phyloP scores from a whole-genome alignment of 2,329 filamentous ascomycete genomes.

The Paecilomyces variotii region DNA sequence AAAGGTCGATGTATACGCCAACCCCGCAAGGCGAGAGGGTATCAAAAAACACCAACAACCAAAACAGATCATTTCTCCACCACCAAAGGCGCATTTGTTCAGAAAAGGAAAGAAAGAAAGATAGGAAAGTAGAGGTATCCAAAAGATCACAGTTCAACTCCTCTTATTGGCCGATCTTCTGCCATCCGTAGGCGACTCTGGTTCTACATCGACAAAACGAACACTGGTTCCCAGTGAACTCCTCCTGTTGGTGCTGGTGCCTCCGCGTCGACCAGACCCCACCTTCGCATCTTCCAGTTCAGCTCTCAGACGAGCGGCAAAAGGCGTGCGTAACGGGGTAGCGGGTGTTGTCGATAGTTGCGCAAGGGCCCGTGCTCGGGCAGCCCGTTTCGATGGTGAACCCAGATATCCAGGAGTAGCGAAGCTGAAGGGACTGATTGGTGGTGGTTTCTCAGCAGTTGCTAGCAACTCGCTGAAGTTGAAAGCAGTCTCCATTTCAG shows the following conservation, averaged over 20 bases:
- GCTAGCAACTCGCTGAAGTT: constrained; percentile 28
- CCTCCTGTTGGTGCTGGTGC: constrained; percentile 4
- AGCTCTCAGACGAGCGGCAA: constrained; percentile 31
- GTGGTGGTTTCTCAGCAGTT: constrained; percentile 21
- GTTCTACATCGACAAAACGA: constrained; percentile 34
- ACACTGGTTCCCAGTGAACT: constrained; percentile 25
- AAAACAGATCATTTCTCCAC: constrained; percentile 1
- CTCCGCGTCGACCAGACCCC: constrained; percentile 15
- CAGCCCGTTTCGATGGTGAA: constrained; percentile 40
- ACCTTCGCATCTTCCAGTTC: constrained; percentile 5
- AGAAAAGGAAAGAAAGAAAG: neutral
- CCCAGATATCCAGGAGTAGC: constrained; percentile 35
- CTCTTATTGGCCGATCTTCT: constrained; percentile 28
- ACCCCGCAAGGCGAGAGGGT: neutral
- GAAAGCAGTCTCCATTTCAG: constrained; percentile 27
- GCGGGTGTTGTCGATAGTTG: constrained; percentile 39
- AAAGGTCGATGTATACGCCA: neutral
- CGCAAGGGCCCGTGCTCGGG: constrained; percentile 32
- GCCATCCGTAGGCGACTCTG: constrained; percentile 33
- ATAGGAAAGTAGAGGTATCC: neutral
- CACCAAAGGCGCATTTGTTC: neutral
- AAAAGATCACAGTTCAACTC: constrained; percentile 8
- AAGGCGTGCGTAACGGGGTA: constrained; percentile 36
- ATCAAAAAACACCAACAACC: neutral
- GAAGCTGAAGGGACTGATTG: constrained; percentile 24